Conservation (phyloP, 441 rosid genomes). For the Pelargonium citronellum region DNA sequence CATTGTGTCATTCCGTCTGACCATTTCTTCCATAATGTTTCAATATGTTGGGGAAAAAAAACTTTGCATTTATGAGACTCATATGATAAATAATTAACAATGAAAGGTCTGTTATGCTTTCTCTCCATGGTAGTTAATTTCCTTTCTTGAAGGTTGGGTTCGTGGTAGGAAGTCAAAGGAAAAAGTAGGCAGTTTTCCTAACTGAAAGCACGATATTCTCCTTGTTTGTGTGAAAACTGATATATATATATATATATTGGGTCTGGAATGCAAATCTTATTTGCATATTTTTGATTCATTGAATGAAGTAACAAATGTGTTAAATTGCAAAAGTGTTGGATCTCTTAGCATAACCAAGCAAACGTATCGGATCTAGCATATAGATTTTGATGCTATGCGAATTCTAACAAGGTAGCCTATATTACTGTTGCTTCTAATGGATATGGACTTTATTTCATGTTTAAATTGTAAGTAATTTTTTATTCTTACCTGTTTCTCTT, state of each 20-base stretch:
- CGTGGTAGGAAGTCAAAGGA: no score
- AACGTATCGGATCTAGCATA: neutral
- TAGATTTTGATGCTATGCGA: constrained; percentile 1
- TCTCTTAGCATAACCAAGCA: neutral
- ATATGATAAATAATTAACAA: neutral
- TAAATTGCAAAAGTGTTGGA: neutral
- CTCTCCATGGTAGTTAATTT: neutral
- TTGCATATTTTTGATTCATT: neutral
- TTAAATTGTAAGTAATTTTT: neutral
- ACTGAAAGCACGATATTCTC: neutral
- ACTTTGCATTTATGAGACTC: neutral
- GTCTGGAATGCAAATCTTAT: neutral
- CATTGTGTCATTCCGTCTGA: neutral
- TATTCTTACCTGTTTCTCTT: neutral
- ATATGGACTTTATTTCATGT: neutral
- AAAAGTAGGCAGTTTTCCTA: neutral
- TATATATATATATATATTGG: neutral
- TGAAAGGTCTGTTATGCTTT: neutral
- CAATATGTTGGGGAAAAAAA: neutral
- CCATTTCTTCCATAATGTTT: neutral
- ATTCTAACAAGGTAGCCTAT: neutral
- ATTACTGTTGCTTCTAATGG: neutral
- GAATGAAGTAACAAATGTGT: neutral
- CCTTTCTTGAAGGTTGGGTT: neutral
- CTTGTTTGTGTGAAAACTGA: neutral